Evolutionary conservation across 2,329 filamentous ascomycete genomes (phyloP).

Genomic region (Ophiostoma perfectum): DNA sequence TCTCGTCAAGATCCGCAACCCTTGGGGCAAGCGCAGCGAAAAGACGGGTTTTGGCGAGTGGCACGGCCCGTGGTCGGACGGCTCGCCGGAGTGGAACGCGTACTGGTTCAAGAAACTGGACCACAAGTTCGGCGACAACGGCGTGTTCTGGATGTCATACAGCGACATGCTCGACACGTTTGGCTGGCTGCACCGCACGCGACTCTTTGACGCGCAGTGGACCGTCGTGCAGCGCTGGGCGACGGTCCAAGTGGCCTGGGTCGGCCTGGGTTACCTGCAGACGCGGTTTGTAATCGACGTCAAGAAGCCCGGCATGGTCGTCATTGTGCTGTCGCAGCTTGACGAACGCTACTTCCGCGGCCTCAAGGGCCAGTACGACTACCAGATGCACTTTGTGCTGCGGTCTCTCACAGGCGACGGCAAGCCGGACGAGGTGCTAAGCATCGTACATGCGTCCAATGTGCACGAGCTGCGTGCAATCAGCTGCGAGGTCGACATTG

Average conservation of each 20-base stretch:
- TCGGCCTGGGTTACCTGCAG: conserved; percentile 39
- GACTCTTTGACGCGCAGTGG: conserved; percentile 44
- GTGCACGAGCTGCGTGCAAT: conserved; percentile 47
- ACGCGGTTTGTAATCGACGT: conserved; percentile 42
- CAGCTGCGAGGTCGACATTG: conserved; percentile 65
- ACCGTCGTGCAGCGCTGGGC: conserved; percentile 43
- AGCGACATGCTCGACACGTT: conserved; percentile 43
- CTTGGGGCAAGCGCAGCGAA: conserved; percentile 57
- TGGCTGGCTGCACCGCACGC: conserved; percentile 41
- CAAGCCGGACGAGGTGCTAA: conserved; percentile 20
- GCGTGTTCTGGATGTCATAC: conserved; percentile 47
- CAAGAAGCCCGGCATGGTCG: conserved; percentile 38
- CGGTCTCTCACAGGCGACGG: conserved; percentile 30
- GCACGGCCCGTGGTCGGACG: conserved; percentile 69
- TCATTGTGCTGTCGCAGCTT: conserved; percentile 43
- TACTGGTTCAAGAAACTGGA: conserved; percentile 63
- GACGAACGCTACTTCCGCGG: conserved; percentile 44
- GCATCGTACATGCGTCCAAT: conserved; percentile 34
- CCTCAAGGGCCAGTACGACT: conserved; percentile 42
- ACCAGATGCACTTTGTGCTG: conserved; percentile 41
- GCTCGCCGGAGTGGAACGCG: conserved; percentile 67
- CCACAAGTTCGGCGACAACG: conserved; percentile 64
- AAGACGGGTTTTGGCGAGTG: conserved; percentile 49
- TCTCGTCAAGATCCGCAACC: conserved; percentile 52
- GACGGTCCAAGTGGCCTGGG: conserved; percentile 40